These are phyloP conservation scores for Tulasnella sp. DNA, from an alignment of 768 basidiomycete genomes.

Conservation along the genomic window DNA sequence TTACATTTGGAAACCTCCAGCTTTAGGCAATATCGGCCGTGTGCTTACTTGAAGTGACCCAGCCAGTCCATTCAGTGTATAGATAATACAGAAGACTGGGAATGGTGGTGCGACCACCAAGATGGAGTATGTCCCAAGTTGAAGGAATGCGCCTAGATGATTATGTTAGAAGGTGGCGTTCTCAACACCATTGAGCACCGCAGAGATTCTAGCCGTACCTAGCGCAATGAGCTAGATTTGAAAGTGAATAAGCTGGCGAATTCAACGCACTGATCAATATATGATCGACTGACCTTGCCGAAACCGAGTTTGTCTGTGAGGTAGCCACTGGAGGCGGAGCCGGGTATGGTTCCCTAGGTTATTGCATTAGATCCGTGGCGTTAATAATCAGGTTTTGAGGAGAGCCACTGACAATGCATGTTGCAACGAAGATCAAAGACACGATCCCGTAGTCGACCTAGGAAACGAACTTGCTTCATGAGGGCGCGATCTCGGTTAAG, in stretches of 20 bases:
- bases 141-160: conserved; percentile 31
- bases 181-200: not conserved
- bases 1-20: no score
- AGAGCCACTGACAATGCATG: not conserved
- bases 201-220: not conserved
- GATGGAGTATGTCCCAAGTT: conserved; percentile 43
- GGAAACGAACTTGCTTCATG: not conserved
- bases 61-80: conserved; percentile 40
- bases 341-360: conserved; percentile 14
- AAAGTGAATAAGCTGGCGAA: not conserved
- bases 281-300: conserved; percentile 12
- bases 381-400: not conserved
- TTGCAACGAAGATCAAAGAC: conserved; percentile 12
- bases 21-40: not conserved
- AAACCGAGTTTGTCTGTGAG: conserved; percentile 17
- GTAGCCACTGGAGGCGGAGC: conserved; percentile 4
- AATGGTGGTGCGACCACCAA: conserved; percentile 50
- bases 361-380: not conserved
- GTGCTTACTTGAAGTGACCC: conserved; percentile 24
- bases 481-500: not conserved
- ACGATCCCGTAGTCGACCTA: conserved; percentile 10
- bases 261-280: not conserved
- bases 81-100: conserved; percentile 45
- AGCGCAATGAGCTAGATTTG: not conserved
- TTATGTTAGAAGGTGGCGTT: not conserved